Evolutionary conservation across 805 yeast genomes (phyloP).

Genomic region (Scheffersomyces spartinae): DNA sequence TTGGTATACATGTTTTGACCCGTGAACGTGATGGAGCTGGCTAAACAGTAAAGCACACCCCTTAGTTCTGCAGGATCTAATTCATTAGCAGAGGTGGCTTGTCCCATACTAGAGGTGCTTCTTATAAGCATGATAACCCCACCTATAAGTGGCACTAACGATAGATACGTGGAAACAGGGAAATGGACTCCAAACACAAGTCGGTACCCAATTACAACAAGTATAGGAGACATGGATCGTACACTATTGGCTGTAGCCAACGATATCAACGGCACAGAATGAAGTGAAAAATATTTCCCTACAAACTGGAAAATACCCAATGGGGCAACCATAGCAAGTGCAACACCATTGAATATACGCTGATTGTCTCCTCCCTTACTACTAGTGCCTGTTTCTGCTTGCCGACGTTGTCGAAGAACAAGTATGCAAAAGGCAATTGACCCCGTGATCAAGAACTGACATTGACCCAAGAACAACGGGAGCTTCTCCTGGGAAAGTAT

Average conservation of each 20-base stretch:
- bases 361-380: no score
- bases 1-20: constrained; percentile 82
- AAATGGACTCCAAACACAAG: constrained; percentile 37
- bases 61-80: constrained; percentile 25
- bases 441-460: no score
- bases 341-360: no score
- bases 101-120: constrained; percentile 11
- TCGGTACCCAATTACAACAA: constrained; percentile 47
- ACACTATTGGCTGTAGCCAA: constrained; percentile 62
- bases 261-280: constrained; percentile 55
- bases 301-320: constrained; percentile 55
- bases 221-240: constrained; percentile 55
- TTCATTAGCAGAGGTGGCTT: constrained; percentile 2
- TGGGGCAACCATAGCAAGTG: no score
- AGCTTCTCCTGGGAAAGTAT: no score
- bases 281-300: constrained; percentile 51
- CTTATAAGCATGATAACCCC: constrained; percentile 43
- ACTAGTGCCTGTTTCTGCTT: no score
- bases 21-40: constrained; percentile 67
- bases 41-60: constrained; percentile 60
- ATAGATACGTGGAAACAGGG: constrained; percentile 38
- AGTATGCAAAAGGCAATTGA: no score
- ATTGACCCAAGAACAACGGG: no score
- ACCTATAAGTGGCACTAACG: constrained; percentile 37
- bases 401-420: no score